Percentiles rank a stretch among this genome's conserved stretches.
Evolutionary conservation across 2,329 filamentous ascomycete genomes (phyloP).

Genomic region (Cercospora citrullina): DNA sequence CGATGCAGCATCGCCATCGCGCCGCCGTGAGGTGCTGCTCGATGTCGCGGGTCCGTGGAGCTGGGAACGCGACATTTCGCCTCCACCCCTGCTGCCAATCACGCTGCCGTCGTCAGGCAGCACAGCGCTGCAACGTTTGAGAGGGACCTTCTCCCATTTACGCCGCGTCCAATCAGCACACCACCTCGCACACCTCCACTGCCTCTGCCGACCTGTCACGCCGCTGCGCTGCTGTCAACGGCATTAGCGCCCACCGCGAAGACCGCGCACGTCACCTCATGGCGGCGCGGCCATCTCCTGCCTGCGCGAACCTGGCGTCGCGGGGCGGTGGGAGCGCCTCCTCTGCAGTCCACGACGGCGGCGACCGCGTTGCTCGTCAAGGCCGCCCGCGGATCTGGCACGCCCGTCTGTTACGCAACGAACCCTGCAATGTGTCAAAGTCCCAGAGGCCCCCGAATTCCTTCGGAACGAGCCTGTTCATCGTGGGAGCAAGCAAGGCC

Average conservation of each 20-base stretch:
- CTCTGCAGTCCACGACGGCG: neutral
- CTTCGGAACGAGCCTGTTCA: slow-evolving; percentile 13
- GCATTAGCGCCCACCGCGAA: slow-evolving; percentile 23
- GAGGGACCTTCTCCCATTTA: slow-evolving; percentile 2
- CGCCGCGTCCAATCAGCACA: slow-evolving; percentile 15
- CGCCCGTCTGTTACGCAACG: slow-evolving; percentile 6
- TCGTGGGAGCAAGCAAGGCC: neutral
- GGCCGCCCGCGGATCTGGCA: slow-evolving; percentile 2
- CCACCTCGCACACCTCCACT: slow-evolving; percentile 17
- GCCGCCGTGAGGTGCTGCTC: neutral
- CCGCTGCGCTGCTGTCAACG: slow-evolving; percentile 26
- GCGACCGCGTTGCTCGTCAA: neutral
- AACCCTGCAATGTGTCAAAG: slow-evolving; percentile 25
- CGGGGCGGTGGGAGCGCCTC: neutral
- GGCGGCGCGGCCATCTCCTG: neutral
- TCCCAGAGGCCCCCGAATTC: slow-evolving; percentile 2
- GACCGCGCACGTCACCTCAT: neutral
- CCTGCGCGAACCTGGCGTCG: neutral
- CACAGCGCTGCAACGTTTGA: slow-evolving; percentile 19
- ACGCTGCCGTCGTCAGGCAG: slow-evolving; percentile 20
- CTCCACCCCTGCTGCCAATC: slow-evolving; percentile 26
- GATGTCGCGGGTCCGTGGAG: slow-evolving; percentile 19
- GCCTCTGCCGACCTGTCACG: slow-evolving; percentile 28
- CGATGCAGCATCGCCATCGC: slow-evolving; percentile 15
- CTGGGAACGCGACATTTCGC: slow-evolving; percentile 22